These are phyloP conservation scores for Zygotorulaspora sp. DNA, from an alignment of 805 yeast species.

Conservation along the genomic window DNA sequence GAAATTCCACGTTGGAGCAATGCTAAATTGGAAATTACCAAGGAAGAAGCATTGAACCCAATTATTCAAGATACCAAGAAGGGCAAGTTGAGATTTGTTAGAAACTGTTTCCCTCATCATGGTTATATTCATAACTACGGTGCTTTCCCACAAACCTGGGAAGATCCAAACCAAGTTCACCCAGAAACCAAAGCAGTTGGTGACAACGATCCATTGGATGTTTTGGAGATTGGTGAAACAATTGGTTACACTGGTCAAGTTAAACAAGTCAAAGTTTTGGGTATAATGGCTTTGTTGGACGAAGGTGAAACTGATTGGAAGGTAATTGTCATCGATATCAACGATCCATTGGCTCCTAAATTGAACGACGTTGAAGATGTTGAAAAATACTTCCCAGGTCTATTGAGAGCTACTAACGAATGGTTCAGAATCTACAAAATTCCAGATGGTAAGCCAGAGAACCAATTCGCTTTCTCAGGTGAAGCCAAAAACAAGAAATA, in stretches of 20 bases:
- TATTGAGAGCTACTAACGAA: constrained; percentile 88
- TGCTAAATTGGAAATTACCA: constrained; percentile 92
- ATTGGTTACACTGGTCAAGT: constrained; percentile 67
- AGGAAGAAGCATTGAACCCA: constrained; percentile 82
- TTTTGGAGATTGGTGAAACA: constrained; percentile 72
- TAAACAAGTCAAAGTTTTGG: constrained; percentile 85
- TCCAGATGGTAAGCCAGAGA: constrained; percentile 97
- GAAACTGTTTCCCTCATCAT: constrained; percentile 98
- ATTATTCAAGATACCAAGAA: constrained; percentile 96
- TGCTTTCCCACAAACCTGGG: constrained; percentile 96
- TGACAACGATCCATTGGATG: constrained; percentile 84
- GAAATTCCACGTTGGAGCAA: constrained; percentile 99
- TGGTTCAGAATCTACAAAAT: constrained; percentile 98
- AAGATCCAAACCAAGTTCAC: constrained; percentile 60
- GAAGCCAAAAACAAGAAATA: constrained; percentile 82
- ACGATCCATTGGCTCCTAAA: constrained; percentile 85
- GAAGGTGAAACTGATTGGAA: constrained; percentile 92
- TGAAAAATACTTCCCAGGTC: constrained; percentile 83
- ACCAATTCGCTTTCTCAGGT: constrained; percentile 95
- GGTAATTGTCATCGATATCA: constrained; percentile 79
- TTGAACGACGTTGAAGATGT: constrained; percentile 89
- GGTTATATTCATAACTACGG: constrained; percentile 99
- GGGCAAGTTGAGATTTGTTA: constrained; percentile 91
- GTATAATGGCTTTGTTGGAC: constrained; percentile 91
- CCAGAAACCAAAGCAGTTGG: constrained; percentile 68